Conservation (phyloP, 2,329 filamentous ascomycete species). For the Fusarium nodosum region DNA sequence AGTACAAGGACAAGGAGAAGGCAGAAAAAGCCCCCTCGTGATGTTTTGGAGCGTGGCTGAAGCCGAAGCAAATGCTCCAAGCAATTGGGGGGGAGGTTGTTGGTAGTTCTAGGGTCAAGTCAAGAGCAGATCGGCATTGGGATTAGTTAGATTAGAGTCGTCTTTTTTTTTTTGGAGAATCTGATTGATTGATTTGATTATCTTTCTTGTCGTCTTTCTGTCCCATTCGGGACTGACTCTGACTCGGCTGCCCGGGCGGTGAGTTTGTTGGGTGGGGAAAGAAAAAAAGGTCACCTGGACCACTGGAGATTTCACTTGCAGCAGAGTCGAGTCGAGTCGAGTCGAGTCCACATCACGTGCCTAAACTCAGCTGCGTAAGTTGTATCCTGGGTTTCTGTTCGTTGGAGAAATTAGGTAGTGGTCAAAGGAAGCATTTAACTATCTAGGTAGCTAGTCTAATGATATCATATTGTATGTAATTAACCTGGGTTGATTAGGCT, state of each 20-base stretch:
- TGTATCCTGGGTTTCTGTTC: too few species aligned
- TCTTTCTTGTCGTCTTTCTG: slow-evolving; percentile 16
- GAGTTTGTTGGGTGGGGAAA: slow-evolving; percentile 45
- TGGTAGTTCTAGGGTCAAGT: neutral
- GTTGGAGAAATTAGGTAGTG: neutral
- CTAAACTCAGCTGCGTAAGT: too few species aligned
- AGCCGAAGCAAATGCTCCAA: slow-evolving; percentile 42
- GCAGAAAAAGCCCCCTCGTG: slow-evolving; percentile 23
- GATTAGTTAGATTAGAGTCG: slow-evolving; percentile 2
- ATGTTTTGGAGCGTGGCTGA: slow-evolving; percentile 25
- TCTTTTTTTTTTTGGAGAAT: slow-evolving; percentile 4
- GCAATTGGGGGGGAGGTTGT: slow-evolving; percentile 8
- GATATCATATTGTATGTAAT: slow-evolving; percentile 13
- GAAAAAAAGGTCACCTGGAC: slow-evolving; percentile 48
- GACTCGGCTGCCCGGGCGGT: slow-evolving; percentile 46
- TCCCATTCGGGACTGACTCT: slow-evolving; percentile 41
- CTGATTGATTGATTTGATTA: slow-evolving; percentile 1
- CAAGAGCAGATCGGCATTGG: slow-evolving; percentile 1
- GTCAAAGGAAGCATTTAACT: neutral
- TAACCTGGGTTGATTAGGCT: neutral
- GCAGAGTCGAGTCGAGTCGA: neutral
- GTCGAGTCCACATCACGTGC: slow-evolving; percentile 42
- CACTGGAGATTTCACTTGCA: slow-evolving; percentile 43
- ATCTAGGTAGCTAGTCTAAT: neutral
- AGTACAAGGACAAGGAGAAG: neutral